Evolutionary conservation across 441 rosid genomes (phyloP).

Genomic region (Populus tomentosa): DNA sequence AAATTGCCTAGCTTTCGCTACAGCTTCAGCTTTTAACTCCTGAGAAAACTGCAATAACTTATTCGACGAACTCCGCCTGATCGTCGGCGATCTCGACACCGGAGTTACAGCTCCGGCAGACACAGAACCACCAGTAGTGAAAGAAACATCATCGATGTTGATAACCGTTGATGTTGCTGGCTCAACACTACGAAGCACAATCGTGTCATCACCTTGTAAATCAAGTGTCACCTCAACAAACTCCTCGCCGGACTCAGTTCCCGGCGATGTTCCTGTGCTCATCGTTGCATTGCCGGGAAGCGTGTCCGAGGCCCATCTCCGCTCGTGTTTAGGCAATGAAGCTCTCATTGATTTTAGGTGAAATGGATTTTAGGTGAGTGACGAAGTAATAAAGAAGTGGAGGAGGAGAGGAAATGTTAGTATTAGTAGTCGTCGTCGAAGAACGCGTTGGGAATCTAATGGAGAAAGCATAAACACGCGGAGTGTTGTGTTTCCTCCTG

Average conservation of each 20-base stretch:
- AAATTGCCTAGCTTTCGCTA: conserved; percentile 71
- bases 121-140: background rate
- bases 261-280: conserved; percentile 58
- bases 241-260: conserved; percentile 57
- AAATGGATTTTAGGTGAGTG: background rate
- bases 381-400: background rate
- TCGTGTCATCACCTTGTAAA: conserved; percentile 59
- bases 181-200: conserved; percentile 69
- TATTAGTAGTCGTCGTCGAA: background rate
- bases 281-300: conserved; percentile 36
- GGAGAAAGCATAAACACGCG: conserved; percentile 48
- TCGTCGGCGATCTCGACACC: conserved; percentile 44
- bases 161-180: no score
- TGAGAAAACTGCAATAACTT: conserved; percentile 26
- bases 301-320: conserved; percentile 83
- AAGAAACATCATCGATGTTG: conserved; percentile 36
- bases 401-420: background rate
- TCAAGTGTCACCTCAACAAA: conserved; percentile 81
- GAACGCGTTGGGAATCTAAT: conserved; percentile 54
- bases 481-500: conserved; percentile 2
- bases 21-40: conserved; percentile 62
- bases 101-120: conserved; percentile 17
- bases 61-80: conserved; percentile 44
- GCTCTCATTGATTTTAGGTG: conserved; percentile 34
- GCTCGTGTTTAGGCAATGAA: conserved; percentile 47